Percentiles rank a stretch among this genome's conserved stretches.
Evolutionary conservation across 1,284 basidiomycete genomes (phyloP).

Genomic region (Ceratobasidium sp.): DNA sequence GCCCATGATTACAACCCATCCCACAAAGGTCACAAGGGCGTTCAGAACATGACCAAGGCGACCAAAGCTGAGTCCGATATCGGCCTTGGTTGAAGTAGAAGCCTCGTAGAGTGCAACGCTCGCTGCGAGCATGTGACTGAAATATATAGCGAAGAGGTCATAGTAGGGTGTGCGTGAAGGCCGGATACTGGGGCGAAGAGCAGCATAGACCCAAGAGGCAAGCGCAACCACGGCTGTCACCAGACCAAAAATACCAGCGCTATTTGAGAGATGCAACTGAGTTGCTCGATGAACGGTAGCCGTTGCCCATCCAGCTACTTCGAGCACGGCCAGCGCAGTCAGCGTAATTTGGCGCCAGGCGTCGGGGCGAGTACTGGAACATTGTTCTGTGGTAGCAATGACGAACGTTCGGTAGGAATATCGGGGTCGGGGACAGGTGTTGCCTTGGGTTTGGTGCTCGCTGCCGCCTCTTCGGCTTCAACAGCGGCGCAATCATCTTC

Average conservation of each 20-base stretch:
- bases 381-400: conserved; percentile 6
- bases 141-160: conserved; percentile 29
- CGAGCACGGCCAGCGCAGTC: conserved; percentile 7
- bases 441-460: conserved; percentile 17
- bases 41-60: conserved; percentile 20
- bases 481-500: conserved; percentile 27
- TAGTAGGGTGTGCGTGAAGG: conserved; percentile 36
- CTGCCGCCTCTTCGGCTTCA: conserved; percentile 29
- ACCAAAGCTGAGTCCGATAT: not conserved
- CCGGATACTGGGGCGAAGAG: conserved; percentile 23
- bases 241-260: conserved; percentile 3
- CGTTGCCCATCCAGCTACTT: conserved; percentile 20
- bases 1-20: conserved; percentile 21
- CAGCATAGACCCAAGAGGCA: conserved; percentile 35
- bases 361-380: conserved; percentile 21
- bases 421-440: conserved; percentile 20
- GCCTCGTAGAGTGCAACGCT: conserved; percentile 25
- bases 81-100: not conserved
- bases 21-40: conserved; percentile 4
- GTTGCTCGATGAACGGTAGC: not conserved
- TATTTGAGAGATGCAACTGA: not conserved
- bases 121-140: conserved; percentile 22
- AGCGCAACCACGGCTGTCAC: conserved; percentile 2
- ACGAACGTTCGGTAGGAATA: conserved; percentile 34
- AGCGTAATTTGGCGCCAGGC: conserved; percentile 25